These are phyloP conservation scores for Ophiosphaerella herpotricha DNA, from an alignment of 2,329 filamentous ascomycete species.

Conservation along the genomic window DNA sequence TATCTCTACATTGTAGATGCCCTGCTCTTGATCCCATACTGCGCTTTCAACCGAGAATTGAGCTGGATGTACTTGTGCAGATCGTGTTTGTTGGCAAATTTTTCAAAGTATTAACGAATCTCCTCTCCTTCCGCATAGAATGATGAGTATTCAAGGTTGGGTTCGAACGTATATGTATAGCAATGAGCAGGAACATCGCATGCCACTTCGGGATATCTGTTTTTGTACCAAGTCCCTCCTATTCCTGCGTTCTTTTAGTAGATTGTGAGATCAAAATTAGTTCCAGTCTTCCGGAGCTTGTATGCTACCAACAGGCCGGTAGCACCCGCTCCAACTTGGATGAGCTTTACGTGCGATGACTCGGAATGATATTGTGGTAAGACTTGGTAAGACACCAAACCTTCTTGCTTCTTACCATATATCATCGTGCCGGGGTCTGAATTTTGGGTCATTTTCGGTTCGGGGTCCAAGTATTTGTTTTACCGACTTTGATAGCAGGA, in stretches of 20 bases:
- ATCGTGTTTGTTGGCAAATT: constrained; percentile 39
- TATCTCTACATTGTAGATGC: too few species aligned
- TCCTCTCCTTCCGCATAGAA: constrained; percentile 45
- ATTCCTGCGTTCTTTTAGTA: constrained; percentile 55
- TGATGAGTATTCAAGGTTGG: constrained; percentile 37
- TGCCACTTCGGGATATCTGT: constrained; percentile 40
- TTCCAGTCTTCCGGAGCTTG: constrained; percentile 50
- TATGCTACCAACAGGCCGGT: constrained; percentile 55
- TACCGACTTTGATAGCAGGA: too few species aligned
- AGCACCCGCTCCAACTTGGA: constrained; percentile 50
- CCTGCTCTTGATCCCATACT: too few species aligned
- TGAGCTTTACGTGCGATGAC: too few species aligned
- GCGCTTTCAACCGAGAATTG: too few species aligned
- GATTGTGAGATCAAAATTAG: constrained; percentile 53
- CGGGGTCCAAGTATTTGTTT: too few species aligned
- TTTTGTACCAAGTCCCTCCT: constrained; percentile 54
- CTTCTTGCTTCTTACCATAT: too few species aligned
- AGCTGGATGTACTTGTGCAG: constrained; percentile 28
- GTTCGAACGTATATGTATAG: constrained; percentile 3
- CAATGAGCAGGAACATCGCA: constrained; percentile 3
- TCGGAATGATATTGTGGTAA: too few species aligned
- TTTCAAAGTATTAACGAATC: constrained; percentile 44
- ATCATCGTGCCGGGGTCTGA: too few species aligned
- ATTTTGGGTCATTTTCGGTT: too few species aligned
- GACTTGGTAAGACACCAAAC: too few species aligned